Percentiles rank a stretch among this genome's conserved stretches.
Evolutionary conservation across 2,329 filamentous ascomycete genomes (phyloP).

Genomic region (Aspergillus fumigatiaffinis): DNA sequence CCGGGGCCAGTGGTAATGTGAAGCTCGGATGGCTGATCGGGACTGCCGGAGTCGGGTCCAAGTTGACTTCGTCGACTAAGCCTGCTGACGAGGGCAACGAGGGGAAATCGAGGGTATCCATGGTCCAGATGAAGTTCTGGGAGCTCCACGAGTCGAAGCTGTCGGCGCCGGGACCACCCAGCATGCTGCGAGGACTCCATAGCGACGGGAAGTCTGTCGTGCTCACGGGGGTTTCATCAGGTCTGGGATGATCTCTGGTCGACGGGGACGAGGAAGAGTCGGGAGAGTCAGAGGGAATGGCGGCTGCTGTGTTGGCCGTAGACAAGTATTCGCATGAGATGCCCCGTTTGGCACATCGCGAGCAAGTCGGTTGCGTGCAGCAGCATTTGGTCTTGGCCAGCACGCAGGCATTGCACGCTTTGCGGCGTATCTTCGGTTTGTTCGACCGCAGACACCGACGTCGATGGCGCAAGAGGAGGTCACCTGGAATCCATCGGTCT

Average conservation of each 20-base stretch:
- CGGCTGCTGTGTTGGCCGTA: background rate
- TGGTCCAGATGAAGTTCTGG: background rate
- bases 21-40: background rate
- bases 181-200: background rate
- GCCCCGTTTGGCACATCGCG: conserved; percentile 12
- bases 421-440: conserved; percentile 12
- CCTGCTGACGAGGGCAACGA: background rate
- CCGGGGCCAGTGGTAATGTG: background rate
- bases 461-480: conserved; percentile 16
- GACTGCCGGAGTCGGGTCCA: background rate
- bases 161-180: background rate
- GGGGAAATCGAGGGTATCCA: background rate
- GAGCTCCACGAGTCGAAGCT: conserved; percentile 1
- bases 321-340: conserved; percentile 7
- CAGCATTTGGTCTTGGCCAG: conserved; percentile 19
- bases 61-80: background rate
- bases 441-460: conserved; percentile 13
- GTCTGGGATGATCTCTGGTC: background rate
- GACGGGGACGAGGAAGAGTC: background rate
- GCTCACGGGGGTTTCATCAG: background rate
- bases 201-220: background rate
- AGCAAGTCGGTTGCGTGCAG: conserved; percentile 14
- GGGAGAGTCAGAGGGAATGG: background rate
- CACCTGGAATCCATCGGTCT: conserved; percentile 1
- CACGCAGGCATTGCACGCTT: conserved; percentile 19